Base-by-base conservation (phyloP, 2,329 filamentous ascomycete species). In the Fusarium euwallaceae region DNA sequence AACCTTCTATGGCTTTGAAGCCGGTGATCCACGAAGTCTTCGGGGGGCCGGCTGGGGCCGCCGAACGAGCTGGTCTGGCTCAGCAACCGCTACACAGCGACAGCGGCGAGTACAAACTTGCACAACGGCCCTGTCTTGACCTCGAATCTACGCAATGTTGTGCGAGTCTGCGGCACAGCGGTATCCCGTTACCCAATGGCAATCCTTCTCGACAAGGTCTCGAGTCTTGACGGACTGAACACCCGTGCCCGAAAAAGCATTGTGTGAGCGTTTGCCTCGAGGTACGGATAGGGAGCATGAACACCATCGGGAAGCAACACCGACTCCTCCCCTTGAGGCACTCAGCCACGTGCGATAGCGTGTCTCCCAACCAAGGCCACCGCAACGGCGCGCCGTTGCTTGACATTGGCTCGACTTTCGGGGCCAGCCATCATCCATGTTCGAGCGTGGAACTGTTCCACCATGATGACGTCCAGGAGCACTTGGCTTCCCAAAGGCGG, bases 311-410 rank as follows among this genome's bases (percentile, higher is more conserved):
- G 34, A 32, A 69, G 24, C 48, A 63, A 20, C 27, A 58, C 62
- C 27, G 41, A 29, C 36, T 32, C 36, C 34, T 17, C 11, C 12
- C 37, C 24, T n/a, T 20, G 36, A 39, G 24, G 48, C 27, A 53
- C n/a, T 11, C 71, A 39, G 72, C 72, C 72, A 73, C 65, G 45
- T 68, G 66, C 36, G 43, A 73, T 75, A 73, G 70, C 65, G 58
- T 64, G 56, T 59, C 61, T 63, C 62, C 16, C 66, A 70, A 67
- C 41, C 53, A 59, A 73, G 62, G 56, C 65, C 60, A 51, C 66
- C 70, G 63, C 36, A 73, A 73, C 64, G 72, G 70, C 61, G 63
- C 63, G 56, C 34, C 63, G 61, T 43, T 68, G 10, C 61, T 65
- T 70, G 43, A 51, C 66, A 60, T 73, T 73, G 75, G 70, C 53